These are phyloP conservation scores for Xylaria digitata DNA, from an alignment of 2,329 filamentous ascomycete species.

Conservation along the genomic window DNA sequence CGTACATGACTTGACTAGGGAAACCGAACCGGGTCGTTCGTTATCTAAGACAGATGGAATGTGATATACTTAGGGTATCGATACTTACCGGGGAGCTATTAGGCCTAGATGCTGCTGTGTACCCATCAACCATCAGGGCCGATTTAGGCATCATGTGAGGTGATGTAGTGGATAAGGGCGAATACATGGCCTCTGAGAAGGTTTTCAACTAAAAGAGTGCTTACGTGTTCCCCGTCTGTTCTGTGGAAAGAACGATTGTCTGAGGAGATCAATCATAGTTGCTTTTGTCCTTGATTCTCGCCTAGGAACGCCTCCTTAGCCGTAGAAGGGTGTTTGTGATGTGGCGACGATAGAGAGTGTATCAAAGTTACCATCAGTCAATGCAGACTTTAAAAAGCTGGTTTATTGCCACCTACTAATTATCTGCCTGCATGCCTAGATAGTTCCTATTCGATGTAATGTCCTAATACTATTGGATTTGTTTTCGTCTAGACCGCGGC, in stretches of 20 bases:
- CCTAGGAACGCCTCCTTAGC: slow-evolving; percentile 8
- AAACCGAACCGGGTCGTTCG: neutral
- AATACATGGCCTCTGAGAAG: neutral
- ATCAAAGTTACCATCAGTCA: slow-evolving; percentile 16
- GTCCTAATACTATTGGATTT: neutral
- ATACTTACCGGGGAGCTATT: slow-evolving; percentile 13
- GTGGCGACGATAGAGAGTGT: neutral
- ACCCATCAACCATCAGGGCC: slow-evolving; percentile 20
- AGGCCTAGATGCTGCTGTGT: slow-evolving; percentile 24
- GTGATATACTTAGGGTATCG: slow-evolving; percentile 18
- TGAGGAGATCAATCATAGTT: neutral
- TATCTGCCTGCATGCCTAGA: slow-evolving; percentile 16
- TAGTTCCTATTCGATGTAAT: neutral
- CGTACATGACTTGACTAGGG: slow-evolving; percentile 9
- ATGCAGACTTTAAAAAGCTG: slow-evolving; percentile 1
- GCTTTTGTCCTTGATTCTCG: slow-evolving; percentile 21
- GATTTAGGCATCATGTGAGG: slow-evolving; percentile 23
- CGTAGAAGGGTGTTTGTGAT: neutral
- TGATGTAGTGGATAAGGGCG: slow-evolving; percentile 1
- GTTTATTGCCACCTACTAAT: slow-evolving; percentile 11
- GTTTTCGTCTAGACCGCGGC: neutral
- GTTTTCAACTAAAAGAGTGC: neutral
- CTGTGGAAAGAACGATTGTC: neutral
- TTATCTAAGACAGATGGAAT: slow-evolving; percentile 9
- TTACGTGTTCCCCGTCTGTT: slow-evolving; percentile 1